A percentile compares a stretch with the other conserved stretches of the same genome.
Evolutionary conservation across 805 yeast species (phyloP).

Genomic region (Pichia nanzhaoensis): DNA sequence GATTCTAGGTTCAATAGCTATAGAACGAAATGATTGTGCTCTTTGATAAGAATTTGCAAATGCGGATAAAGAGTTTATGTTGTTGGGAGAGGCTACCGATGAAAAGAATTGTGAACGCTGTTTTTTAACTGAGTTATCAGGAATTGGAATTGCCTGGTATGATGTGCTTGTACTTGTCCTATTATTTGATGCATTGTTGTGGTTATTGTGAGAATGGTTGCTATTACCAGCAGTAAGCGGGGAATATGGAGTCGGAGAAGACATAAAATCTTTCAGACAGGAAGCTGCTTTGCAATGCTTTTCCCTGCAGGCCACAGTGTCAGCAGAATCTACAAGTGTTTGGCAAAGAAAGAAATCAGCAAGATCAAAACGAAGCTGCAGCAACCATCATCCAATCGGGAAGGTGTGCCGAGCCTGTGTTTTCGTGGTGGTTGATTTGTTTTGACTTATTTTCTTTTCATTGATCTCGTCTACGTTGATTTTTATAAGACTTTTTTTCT

Average conservation of each 20-base stretch:
- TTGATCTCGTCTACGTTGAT: too few species aligned
- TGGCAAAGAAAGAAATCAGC: too few species aligned
- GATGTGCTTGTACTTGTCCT: constrained; percentile 1
- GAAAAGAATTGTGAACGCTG: constrained; percentile 5
- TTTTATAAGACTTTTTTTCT: too few species aligned
- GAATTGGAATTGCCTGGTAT: constrained; percentile 10
- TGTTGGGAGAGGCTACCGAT: constrained; percentile 8
- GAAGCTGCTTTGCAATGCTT: too few species aligned
- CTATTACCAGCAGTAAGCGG: not conserved
- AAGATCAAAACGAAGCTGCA: too few species aligned
- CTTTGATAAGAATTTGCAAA: constrained; percentile 76
- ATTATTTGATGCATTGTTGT: not conserved
- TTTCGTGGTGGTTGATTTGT: too few species aligned
- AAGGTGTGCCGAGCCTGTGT: too few species aligned
- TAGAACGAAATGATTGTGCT: constrained; percentile 62
- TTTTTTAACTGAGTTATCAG: not conserved
- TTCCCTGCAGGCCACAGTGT: too few species aligned
- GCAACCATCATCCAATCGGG: too few species aligned
- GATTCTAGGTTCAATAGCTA: constrained; percentile 48
- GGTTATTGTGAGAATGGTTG: not conserved
- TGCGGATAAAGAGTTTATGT: constrained; percentile 48
- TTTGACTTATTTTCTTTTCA: too few species aligned
- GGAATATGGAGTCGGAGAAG: constrained; percentile 5
- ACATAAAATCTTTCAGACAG: not conserved
- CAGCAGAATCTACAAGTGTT: too few species aligned